Percentiles rank a stretch among this genome's conserved stretches.
These are phyloP conservation scores for Fusarium aywerte DNA, from an alignment of 2,329 filamentous ascomycete genomes.

Conservation along the genomic window DNA sequence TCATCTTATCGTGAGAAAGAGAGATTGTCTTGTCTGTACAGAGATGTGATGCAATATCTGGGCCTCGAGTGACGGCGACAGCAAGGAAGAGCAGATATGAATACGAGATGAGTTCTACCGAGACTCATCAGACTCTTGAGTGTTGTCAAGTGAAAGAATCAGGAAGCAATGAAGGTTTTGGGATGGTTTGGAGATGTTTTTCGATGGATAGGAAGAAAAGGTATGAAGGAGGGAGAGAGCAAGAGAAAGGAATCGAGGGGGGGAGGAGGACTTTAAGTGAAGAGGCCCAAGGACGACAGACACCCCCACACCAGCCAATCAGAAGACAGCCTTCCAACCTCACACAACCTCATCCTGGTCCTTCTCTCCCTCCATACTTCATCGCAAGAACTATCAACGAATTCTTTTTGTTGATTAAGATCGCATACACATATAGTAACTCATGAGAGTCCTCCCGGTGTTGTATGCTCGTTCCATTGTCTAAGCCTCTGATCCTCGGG, in stretches of 20 bases:
- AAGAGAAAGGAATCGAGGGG: constrained; percentile 25
- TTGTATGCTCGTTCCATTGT: not conserved
- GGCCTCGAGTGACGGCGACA: constrained; percentile 5
- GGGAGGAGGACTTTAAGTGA: constrained; percentile 39
- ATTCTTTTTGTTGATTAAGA: not conserved
- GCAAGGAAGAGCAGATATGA: constrained; percentile 7
- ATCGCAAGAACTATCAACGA: not conserved
- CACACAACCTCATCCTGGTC: constrained; percentile 40
- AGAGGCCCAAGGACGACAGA: constrained; percentile 4
- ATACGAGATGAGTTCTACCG: constrained; percentile 17
- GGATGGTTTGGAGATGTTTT: constrained; percentile 11
- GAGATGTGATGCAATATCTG: not conserved
- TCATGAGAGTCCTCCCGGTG: not conserved
- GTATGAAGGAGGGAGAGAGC: constrained; percentile 34
- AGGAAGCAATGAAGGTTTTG: constrained; percentile 5
- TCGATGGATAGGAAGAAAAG: constrained; percentile 30
- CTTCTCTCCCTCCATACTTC: constrained; percentile 10
- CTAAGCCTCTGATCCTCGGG: not conserved
- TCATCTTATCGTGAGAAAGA: constrained; percentile 13
- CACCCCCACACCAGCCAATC: constrained; percentile 40
- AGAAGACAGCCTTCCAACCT: constrained; percentile 28
- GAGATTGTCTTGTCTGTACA: not conserved
- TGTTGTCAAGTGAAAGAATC: constrained; percentile 32
- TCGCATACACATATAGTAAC: not conserved
- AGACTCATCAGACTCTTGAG: constrained; percentile 6